These are phyloP conservation scores for Naematelia encephala DNA, from an alignment of 768 basidiomycete species.

Conservation along the genomic window DNA sequence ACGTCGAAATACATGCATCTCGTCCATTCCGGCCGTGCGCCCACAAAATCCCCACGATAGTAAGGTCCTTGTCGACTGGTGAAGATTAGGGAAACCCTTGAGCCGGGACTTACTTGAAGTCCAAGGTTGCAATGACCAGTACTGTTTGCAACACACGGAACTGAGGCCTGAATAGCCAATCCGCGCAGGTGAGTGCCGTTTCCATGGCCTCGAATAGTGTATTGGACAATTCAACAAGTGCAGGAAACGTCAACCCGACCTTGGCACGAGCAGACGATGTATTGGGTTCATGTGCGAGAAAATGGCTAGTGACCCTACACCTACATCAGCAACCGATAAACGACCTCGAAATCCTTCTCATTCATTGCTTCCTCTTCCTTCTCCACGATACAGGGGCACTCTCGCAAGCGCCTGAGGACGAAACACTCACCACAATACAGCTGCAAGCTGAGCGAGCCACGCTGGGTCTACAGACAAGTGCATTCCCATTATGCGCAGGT, in stretches of 20 bases:
- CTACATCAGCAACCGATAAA: background rate
- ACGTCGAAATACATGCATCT: conserved; percentile 5
- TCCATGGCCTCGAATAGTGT: conserved; percentile 1
- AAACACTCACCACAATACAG: background rate
- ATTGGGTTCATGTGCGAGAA: background rate
- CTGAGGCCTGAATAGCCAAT: conserved; percentile 10
- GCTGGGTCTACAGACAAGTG: conserved; percentile 6
- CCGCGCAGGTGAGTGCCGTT: conserved; percentile 2
- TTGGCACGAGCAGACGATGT: background rate
- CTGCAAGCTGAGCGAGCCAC: conserved; percentile 7
- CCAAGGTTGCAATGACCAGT: conserved; percentile 2
- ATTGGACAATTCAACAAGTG: background rate
- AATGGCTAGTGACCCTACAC: background rate
- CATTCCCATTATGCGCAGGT: background rate
- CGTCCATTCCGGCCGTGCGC: conserved; percentile 1
- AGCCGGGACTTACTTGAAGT: conserved; percentile 1
- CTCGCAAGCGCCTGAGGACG: too few species aligned
- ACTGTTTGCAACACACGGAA: conserved; percentile 1
- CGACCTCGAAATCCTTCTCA: background rate
- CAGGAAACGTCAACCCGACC: background rate
- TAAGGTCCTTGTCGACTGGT: conserved; percentile 11
- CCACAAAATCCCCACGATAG: background rate
- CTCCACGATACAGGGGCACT: too few species aligned
- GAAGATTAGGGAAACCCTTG: too few species aligned
- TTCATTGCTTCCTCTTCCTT: background rate